These are phyloP conservation scores for Xerocomus spinulosus DNA, from an alignment of 768 basidiomycete genomes.

Conservation along the genomic window DNA sequence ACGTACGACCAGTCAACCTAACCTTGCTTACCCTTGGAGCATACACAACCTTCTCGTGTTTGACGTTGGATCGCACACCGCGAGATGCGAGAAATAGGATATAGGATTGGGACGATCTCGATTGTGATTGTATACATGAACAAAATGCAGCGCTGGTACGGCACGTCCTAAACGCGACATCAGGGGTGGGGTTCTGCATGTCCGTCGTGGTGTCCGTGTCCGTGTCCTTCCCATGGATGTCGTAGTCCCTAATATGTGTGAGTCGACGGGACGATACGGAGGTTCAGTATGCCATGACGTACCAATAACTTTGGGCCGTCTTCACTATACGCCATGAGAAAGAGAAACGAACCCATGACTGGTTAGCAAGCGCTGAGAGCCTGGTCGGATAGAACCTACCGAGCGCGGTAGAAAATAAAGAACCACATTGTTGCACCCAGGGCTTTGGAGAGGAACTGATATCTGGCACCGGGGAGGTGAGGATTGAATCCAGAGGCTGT, in stretches of 20 bases:
- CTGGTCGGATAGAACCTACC: slow-evolving; percentile 48
- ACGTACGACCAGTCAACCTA: no score
- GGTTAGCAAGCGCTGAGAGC: not conserved
- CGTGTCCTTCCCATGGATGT: slow-evolving; percentile 66
- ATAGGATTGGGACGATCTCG: not conserved
- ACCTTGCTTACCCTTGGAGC: not conserved
- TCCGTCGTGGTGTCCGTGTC: slow-evolving; percentile 39
- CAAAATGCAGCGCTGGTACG: not conserved
- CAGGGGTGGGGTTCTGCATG: slow-evolving; percentile 40
- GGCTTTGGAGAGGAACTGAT: slow-evolving; percentile 76
- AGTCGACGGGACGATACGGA: not conserved
- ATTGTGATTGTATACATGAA: slow-evolving; percentile 11
- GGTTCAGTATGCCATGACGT: slow-evolving; percentile 2
- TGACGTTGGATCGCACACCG: not conserved
- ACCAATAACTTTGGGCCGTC: slow-evolving; percentile 75
- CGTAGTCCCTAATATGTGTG: slow-evolving; percentile 43
- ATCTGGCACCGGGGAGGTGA: slow-evolving; percentile 72
- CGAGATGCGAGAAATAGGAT: not conserved
- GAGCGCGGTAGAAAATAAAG: slow-evolving; percentile 94
- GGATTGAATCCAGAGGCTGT: slow-evolving; percentile 81
- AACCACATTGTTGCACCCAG: slow-evolving; percentile 97
- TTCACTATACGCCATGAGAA: slow-evolving; percentile 42
- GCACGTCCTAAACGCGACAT: slow-evolving; percentile 17
- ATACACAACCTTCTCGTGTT: not conserved
- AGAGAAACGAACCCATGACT: not conserved